These are phyloP conservation scores for Mikania micrantha DNA, from an alignment of 129 eudicot genomes.

Conservation along the genomic window DNA sequence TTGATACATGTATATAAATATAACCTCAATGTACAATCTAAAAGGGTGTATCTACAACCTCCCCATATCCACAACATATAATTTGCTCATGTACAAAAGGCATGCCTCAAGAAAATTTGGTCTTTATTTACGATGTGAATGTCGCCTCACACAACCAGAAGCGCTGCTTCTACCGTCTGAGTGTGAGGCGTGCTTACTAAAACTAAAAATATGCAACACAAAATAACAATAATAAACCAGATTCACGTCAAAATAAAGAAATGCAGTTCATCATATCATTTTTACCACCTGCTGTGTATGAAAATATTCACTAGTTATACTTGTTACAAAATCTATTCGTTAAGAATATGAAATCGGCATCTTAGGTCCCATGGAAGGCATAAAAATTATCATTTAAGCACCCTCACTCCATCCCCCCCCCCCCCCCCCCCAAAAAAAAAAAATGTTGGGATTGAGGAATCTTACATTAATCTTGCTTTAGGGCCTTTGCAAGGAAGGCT, in stretches of 20 bases:
- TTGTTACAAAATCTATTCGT: neutral
- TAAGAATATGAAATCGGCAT: neutral
- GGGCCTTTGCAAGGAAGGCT: conserved; percentile 57
- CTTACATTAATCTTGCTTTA: conserved; percentile 63
- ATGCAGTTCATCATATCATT: neutral
- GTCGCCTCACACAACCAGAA: too few species aligned
- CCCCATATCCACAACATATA: too few species aligned
- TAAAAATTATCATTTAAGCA: conserved; percentile 1
- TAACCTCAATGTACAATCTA: too few species aligned
- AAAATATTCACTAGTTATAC: conserved; percentile 8
- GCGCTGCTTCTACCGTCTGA: too few species aligned
- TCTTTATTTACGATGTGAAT: too few species aligned
- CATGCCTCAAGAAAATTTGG: too few species aligned
- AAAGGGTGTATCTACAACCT: too few species aligned
- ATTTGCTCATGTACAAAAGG: too few species aligned
- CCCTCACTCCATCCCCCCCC: neutral
- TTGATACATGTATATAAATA: too few species aligned
- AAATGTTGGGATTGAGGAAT: neutral
- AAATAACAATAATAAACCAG: neutral
- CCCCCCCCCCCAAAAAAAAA: neutral
- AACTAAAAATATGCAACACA: too few species aligned
- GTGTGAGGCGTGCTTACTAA: too few species aligned
- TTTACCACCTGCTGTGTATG: neutral
- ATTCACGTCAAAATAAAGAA: neutral
- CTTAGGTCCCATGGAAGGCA: neutral